Base-by-base conservation (phyloP, 2,329 filamentous ascomycete species). In the Curvularia verruculosa region DNA sequence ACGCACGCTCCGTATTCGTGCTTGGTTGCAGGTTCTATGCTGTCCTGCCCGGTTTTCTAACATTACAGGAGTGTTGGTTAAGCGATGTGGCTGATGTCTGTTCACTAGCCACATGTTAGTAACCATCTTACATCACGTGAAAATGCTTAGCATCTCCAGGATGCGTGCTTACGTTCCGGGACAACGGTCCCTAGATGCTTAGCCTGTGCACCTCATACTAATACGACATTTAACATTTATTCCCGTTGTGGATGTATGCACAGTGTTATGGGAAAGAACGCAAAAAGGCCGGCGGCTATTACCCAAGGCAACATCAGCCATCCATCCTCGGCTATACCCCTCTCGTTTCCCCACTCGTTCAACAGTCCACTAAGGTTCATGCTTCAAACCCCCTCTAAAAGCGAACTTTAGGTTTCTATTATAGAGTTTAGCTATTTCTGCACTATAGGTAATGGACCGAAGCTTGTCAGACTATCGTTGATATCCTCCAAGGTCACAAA, bases 221-320 rank as follows among this genome's bases (percentile, higher is more conserved):
- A 18, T 40, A 23, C 24, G n/a, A 19, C 46, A 37, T 36, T 29
- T 18, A 34, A 26, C 43, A 52, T 12, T 12, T 41, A 13, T 34
- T 49, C 40, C 48, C 53, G 34, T 41, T n/a, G 52, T 21, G 19
- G 8, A 41, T 21, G 19, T 12, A 29, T 29, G 28, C 41, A n/a
- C 23, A 41, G 26, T 37, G 28, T 34, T 13, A 18, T 13, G 24
- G 36, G 41, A 24, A 46, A 18, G 29, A 29, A 24, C 15, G 34
- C 28, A 36, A 12, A 56, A 56, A 49, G 48, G 37, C 48, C 53
- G 41, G 48, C 21, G 53, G 48, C 48, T 56, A 52, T 56, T 51
- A 51, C 23, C 28, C 29, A 8, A 52, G 43, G 24, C 31, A 51
- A 29, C 23, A 52, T 7, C 48, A 23, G 21, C 24, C 31, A 39